Percentiles rank a stretch among this genome's conserved stretches.
Evolutionary conservation across 1,284 basidiomycete genomes (phyloP).

Genomic region (Pascua sp.): DNA sequence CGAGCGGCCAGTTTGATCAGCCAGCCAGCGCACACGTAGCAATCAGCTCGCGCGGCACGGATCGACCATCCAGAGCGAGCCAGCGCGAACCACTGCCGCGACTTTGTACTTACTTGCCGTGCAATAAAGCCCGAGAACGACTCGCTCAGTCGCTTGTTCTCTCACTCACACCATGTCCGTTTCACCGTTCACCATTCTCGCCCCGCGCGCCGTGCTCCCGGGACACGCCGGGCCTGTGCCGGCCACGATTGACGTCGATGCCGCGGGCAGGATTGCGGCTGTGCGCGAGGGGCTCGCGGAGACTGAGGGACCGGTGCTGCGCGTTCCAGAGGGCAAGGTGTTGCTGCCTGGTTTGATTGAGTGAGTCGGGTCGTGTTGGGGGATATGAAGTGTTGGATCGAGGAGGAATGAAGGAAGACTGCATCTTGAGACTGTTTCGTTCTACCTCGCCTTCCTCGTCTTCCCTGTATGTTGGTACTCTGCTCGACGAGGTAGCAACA

Average conservation of each 20-base stretch:
- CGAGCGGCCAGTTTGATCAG: too few species aligned
- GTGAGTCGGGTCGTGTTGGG: conserved; percentile 54
- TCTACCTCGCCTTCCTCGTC: too few species aligned
- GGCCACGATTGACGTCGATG: conserved; percentile 58
- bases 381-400: too few species aligned
- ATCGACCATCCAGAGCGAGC: too few species aligned
- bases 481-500: too few species aligned
- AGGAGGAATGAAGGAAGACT: too few species aligned
- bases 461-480: too few species aligned
- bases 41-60: too few species aligned
- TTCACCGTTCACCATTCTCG: conserved; percentile 19
- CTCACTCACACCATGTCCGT: too few species aligned
- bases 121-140: neutral
- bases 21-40: too few species aligned
- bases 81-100: neutral
- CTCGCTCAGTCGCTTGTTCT: neutral
- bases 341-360: conserved; percentile 82
- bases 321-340: conserved; percentile 39
- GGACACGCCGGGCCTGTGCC: conserved; percentile 55
- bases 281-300: conserved; percentile 48
- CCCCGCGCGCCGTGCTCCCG: conserved; percentile 59
- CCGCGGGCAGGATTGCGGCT: conserved; percentile 64
- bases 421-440: too few species aligned
- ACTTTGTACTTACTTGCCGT: neutral
- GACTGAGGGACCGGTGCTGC: conserved; percentile 20